Base-by-base conservation (phyloP, 129 eudicot species). In the Rutidosis leptorrhynchoides region DNA sequence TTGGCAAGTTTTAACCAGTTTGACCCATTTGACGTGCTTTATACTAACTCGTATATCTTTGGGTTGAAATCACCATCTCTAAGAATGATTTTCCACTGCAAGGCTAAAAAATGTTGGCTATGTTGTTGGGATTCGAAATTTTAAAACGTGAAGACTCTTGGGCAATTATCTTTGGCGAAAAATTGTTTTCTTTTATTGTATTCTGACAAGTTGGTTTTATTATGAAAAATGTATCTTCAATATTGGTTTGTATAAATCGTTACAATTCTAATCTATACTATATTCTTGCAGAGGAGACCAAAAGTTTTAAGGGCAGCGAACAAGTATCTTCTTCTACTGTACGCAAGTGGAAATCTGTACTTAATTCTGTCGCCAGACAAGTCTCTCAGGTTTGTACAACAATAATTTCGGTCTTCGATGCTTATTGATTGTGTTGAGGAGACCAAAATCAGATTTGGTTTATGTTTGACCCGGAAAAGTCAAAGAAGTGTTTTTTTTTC, bases 331-430 rank as follows among this genome's bases (percentile, higher is more conserved):
- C 88, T 64, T 62, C 84, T 64, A 75, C 79, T 63, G 79, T 79
- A 49, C 74, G 96, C 30, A 86, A 70, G 81, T 93, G 96, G 96
- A 93, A 81, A 76, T 83, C 95, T 27, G 73, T 93, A 23, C 22
- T 89, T 37, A 84, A 89, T 74, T 83, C 90, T 29, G 83, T 93
- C 21, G 90, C 99, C 46, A 93, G 84, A 67, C 99, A 89, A 52
- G 92, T 93, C 27, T 83, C 95, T 67, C 95, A 93, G 94, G 99
- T 92, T 73, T 40, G 87, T 80, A 26, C 71, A 53, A 45, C 69
- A 54, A 52, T 71, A 9, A 9, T 57, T n/a, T 45, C 17, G 33
- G 68, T 11, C 15, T 66, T 33, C 14, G 28, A 48, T 45, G 52
- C 52, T 65, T 26, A 37, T 16, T 57, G 43, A 27, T 28, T 56